Evolutionary conservation across 768 basidiomycete genomes (phyloP), one percentile per base, ranked within the genome.

Genomic region (Trametes punicea): DNA sequence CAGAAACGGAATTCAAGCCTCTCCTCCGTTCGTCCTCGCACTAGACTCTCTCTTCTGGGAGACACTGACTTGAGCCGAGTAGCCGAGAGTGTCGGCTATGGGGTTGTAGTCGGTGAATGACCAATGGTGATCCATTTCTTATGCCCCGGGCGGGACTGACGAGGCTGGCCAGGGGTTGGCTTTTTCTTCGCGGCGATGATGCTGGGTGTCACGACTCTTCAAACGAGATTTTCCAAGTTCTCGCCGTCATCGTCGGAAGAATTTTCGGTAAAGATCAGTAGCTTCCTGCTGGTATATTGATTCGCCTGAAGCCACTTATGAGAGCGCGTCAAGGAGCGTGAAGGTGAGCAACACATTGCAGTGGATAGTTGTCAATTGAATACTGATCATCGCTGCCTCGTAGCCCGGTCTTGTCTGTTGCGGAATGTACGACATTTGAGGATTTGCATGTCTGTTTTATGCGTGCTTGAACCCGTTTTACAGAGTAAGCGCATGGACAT

Each of bases 401-500:
- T 29, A 77, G 74, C 78, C 79, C 23, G 79, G 78, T 6, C 65
- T 80, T 2, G 73, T 80, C 4, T 79, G 77, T 54, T 79, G 79
- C 57, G 77, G 78, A 29, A 79, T 80, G 75, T 76, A 31, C 31
- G 73, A 61, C 36, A 6, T 38, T n/a, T 44, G 18, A 23, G 11
- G 4, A 2, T 13, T 11, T 16, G 13, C 15, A n/a, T n/a, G n/a
- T n/a, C n/a, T n/a, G n/a, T n/a, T n/a, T n/a, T n/a, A n/a, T n/a
- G n/a, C n/a, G n/a, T n/a, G n/a, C n/a, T n/a, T n/a, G n/a, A n/a
- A n/a, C n/a, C n/a, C n/a, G n/a, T n/a, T n/a, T n/a, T n/a, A n/a
- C 45, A 77, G 76, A 49, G 78, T 80, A 7, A 78, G 78, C 51
- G 80, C 80, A 0, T 80, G 78, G 80, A 82, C 80, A 11, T 81